A percentile compares a stretch with the other conserved stretches of the same genome.
These are phyloP conservation scores for Aspergillus sp. DNA, from an alignment of 2,329 filamentous ascomycete genomes.

Conservation along the genomic window DNA sequence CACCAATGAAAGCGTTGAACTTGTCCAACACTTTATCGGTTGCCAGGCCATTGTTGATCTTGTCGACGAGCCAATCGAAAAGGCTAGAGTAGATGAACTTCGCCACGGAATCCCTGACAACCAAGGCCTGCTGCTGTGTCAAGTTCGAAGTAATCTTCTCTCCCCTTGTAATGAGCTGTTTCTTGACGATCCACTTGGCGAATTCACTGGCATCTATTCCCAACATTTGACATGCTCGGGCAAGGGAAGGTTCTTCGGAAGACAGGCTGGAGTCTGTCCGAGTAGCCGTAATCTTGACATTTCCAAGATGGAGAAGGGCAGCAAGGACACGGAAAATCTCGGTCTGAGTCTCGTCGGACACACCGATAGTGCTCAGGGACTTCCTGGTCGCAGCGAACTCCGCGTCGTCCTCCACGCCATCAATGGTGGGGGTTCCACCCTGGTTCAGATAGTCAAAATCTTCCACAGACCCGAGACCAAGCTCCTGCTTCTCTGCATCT, in stretches of 20 bases:
- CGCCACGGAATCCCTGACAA: conserved; percentile 94
- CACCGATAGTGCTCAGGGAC: conserved; percentile 84
- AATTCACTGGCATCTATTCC: conserved; percentile 86
- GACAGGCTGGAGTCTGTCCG: conserved; percentile 83
- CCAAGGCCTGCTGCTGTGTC: conserved; percentile 86
- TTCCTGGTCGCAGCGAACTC: conserved; percentile 88
- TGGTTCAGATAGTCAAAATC: conserved; percentile 97
- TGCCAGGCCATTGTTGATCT: conserved; percentile 87
- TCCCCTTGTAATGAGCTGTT: conserved; percentile 91
- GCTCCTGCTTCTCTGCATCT: conserved; percentile 75
- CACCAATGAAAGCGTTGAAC: conserved; percentile 90
- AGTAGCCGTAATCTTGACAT: conserved; percentile 91
- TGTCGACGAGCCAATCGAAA: conserved; percentile 99
- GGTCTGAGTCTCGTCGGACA: conserved; percentile 68
- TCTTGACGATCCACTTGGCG: conserved; percentile 98
- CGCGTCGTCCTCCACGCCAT: conserved; percentile 91
- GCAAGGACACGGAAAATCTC: conserved; percentile 89
- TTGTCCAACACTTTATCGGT: conserved; percentile 81
- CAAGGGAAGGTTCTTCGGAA: conserved; percentile 75
- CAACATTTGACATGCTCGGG: conserved; percentile 77
- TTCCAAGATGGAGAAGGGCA: conserved; percentile 88
- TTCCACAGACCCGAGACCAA: conserved; percentile 77
- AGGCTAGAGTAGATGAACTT: conserved; percentile 98
- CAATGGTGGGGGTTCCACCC: conserved; percentile 84
- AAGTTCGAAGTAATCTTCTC: conserved; percentile 98